These are phyloP conservation scores for Lunasporangiospora selenospora DNA, from an alignment of 192 early-diverging fungal genomes.

Conservation along the genomic window DNA sequence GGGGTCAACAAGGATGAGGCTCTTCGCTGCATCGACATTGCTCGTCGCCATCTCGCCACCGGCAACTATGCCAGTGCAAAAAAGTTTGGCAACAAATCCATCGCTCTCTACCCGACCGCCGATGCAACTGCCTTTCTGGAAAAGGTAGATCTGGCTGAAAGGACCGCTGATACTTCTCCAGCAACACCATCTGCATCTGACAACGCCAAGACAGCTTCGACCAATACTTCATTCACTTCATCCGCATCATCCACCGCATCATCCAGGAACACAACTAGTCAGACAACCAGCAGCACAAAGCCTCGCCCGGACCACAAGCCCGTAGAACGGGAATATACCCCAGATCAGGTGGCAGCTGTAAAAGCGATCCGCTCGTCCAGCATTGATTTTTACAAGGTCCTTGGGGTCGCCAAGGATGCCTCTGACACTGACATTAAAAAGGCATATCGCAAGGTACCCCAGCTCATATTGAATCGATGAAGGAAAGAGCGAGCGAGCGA, in stretches of 20 bases:
- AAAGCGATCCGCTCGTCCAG: conserved; percentile 77
- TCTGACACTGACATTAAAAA: conserved; percentile 88
- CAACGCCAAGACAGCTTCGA: background rate
- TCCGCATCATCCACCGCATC: conserved; percentile 16
- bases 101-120: conserved; percentile 78
- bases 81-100: conserved; percentile 86
- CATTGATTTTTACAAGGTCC: conserved; percentile 83
- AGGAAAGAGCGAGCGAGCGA: background rate
- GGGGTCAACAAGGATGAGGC: conserved; percentile 93
- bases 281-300: conserved; percentile 18
- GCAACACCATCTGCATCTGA: too few species aligned
- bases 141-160: conserved; percentile 32
- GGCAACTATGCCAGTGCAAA: conserved; percentile 75
- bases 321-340: conserved; percentile 67
- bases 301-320: conserved; percentile 41
- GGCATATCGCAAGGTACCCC: conserved; percentile 87
- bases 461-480: background rate
- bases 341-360: conserved; percentile 82
- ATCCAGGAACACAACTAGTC: conserved; percentile 20
- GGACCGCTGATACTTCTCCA: conserved; percentile 11
- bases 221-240: conserved; percentile 16
- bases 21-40: conserved; percentile 74
- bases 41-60: conserved; percentile 67
- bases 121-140: conserved; percentile 66
- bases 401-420: conserved; percentile 78